These are phyloP conservation scores for Geosmithia putterillii DNA, from an alignment of 2,329 filamentous ascomycete species.

Conservation along the genomic window DNA sequence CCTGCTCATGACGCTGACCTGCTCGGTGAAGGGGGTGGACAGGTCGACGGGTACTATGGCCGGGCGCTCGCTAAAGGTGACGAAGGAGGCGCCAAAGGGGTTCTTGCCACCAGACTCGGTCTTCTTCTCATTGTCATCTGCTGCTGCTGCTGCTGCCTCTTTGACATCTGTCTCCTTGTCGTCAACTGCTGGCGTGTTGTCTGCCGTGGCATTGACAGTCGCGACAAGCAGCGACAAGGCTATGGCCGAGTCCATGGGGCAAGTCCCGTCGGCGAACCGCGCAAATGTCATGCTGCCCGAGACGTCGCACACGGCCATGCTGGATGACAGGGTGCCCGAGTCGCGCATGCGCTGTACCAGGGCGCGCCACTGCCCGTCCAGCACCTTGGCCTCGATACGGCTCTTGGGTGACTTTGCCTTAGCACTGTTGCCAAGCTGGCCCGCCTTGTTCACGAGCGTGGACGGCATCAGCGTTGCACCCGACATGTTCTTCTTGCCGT, in stretches of 20 bases:
- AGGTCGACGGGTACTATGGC: conserved; percentile 27
- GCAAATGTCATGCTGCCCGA: conserved; percentile 36
- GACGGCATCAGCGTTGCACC: conserved; percentile 43
- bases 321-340: conserved; percentile 36
- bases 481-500: conserved; percentile 36
- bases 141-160: too few species aligned
- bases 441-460: conserved; percentile 22
- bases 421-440: neutral
- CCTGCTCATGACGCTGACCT: conserved; percentile 18
- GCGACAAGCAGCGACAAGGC: conserved; percentile 44
- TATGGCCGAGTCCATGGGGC: conserved; percentile 39
- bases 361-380: conserved; percentile 42
- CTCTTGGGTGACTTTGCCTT: conserved; percentile 1
- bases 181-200: too few species aligned
- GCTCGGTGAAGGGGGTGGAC: conserved; percentile 23
- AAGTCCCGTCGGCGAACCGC: conserved; percentile 28
- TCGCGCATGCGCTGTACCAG: conserved; percentile 45
- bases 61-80: conserved; percentile 36
- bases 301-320: conserved; percentile 46
- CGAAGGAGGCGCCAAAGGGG: conserved; percentile 41
- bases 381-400: conserved; percentile 4
- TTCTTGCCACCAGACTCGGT: too few species aligned
- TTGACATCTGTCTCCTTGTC: too few species aligned
- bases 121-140: too few species aligned
- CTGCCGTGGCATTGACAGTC: conserved; percentile 33